These are phyloP conservation scores for Trichophyton mentagrophytes DNA, from an alignment of 2,329 filamentous ascomycete genomes.

Conservation along the genomic window DNA sequence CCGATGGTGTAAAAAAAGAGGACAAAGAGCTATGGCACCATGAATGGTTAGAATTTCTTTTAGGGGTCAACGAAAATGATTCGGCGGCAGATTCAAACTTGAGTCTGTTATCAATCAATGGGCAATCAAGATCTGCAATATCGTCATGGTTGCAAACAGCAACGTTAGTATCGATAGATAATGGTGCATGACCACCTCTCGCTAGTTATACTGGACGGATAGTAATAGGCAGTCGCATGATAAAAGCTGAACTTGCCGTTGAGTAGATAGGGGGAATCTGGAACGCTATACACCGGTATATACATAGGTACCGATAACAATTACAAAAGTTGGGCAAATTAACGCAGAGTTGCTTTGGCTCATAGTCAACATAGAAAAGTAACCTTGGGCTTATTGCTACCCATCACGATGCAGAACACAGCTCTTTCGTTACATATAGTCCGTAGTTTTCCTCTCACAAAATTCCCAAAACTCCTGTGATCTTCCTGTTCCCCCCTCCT, in stretches of 20 bases:
- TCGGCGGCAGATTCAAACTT: not conserved
- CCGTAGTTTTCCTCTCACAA: conserved; percentile 26
- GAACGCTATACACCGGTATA: no score
- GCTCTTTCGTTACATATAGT: conserved; percentile 4
- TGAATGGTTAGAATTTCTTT: conserved; percentile 8
- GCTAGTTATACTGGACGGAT: no score
- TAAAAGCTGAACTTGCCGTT: no score
- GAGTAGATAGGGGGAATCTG: no score
- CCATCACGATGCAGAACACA: not conserved
- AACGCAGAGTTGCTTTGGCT: no score
- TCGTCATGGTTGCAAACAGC: not conserved
- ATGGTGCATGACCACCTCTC: no score
- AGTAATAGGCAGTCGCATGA: no score
- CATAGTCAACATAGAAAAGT: no score
- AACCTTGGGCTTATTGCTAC: not conserved
- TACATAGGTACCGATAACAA: no score
- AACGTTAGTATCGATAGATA: no score
- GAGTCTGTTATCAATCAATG: not conserved
- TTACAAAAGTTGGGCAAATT: no score
- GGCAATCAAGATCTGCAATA: not conserved
- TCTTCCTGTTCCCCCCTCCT: conserved; percentile 20
- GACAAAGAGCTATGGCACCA: conserved; percentile 7
- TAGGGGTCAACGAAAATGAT: not conserved
- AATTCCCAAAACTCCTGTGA: conserved; percentile 30
- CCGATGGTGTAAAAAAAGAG: conserved; percentile 6